Evolutionary conservation across 2,329 filamentous ascomycete species (phyloP), one percentile per base, ranked within the genome.

Genomic region (Botryotinia globosa): DNA sequence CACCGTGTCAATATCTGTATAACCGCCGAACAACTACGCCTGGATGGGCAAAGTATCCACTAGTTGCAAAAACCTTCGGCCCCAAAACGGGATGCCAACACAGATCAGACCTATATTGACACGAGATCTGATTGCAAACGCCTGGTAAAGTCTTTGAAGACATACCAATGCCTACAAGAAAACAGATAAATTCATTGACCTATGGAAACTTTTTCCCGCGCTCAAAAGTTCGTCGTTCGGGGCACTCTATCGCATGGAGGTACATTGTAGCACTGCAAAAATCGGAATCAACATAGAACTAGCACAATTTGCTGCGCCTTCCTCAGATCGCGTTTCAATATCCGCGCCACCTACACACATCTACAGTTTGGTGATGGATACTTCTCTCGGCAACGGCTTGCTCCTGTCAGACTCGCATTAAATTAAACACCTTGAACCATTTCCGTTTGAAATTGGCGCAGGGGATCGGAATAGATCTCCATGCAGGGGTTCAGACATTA

Each of bases 251-350:
- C 34, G 22, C 18, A 48, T 29, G 32, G 18, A 8, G 10, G 8
- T 45, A 70, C 32, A 29, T 18, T 9, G 9, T 34, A 44, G 22
- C 45, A 44, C 69, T 58, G 29, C 45, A 51, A 12, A 20, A 34
- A 71, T 42, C 45, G 42, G 42, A 25, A 45, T n/a, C 4, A 29
- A 65, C 37, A 66, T 51, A 16, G n/a, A 58, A 66, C 34, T 37
- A 18, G 34, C 45, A 42, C 37, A 42, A 42, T 42, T 51, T 68
- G 20, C 69, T 71, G 37, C 69, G 34, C 69, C 69, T 61, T 66
- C 25, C 42, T 71, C 61, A 66, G 39, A 58, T 44, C 37, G 18
- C 10, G 37, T 71, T 71, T 66, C 69, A 66, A 45, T 66, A 56
- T 65, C 18, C 65, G 37, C n/a, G 48, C 6, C 25, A 22, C 25